phyloP scores from a whole-genome alignment of 2,329 filamentous ascomycete species.

The Aspergillus puulaauensis region DNA sequence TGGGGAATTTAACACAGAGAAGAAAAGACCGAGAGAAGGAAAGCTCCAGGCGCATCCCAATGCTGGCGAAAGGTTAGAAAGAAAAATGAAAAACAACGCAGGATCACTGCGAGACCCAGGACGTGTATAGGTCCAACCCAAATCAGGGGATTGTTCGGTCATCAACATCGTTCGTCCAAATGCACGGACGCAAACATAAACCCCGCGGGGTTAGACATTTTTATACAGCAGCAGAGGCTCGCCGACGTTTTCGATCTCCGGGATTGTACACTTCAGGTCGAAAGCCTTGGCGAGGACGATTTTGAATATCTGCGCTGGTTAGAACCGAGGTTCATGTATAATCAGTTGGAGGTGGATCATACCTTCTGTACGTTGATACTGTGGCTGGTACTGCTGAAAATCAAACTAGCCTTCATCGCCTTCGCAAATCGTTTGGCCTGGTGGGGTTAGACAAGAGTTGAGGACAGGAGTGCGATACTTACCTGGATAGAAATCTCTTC shows the following conservation, averaged over 20 bases:
- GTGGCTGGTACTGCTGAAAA: conserved; percentile 98
- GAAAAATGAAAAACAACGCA: conserved; percentile 13
- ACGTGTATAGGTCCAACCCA: conserved; percentile 10
- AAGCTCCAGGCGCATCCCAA: conserved; percentile 24
- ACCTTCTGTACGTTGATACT: conserved; percentile 99
- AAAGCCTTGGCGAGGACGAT: conserved; percentile 98
- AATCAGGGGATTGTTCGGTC: conserved; percentile 22
- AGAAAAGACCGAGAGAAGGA: conserved; percentile 16
- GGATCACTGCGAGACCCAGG: conserved; percentile 8
- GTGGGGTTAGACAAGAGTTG: conserved; percentile 18
- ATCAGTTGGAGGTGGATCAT: conserved; percentile 5
- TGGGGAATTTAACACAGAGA: conserved; percentile 20
- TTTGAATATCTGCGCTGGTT: conserved; percentile 80
- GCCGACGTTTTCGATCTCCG: conserved; percentile 96
- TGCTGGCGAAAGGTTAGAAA: conserved; percentile 16
- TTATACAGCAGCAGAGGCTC: conserved; percentile 93
- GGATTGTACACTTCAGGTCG: conserved; percentile 97
- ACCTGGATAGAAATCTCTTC: conserved; percentile 98
- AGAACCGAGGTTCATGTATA: neutral
- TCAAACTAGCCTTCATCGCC: conserved; percentile 95
- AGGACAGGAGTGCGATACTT: conserved; percentile 18
- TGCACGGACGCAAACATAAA: conserved; percentile 31
- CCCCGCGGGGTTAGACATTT: conserved; percentile 35
- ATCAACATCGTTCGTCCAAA: conserved; percentile 38
- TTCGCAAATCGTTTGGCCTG: conserved; percentile 94